Evolutionary conservation across 1,284 basidiomycete species (phyloP).

Genomic region (Phlebopus sp.): DNA sequence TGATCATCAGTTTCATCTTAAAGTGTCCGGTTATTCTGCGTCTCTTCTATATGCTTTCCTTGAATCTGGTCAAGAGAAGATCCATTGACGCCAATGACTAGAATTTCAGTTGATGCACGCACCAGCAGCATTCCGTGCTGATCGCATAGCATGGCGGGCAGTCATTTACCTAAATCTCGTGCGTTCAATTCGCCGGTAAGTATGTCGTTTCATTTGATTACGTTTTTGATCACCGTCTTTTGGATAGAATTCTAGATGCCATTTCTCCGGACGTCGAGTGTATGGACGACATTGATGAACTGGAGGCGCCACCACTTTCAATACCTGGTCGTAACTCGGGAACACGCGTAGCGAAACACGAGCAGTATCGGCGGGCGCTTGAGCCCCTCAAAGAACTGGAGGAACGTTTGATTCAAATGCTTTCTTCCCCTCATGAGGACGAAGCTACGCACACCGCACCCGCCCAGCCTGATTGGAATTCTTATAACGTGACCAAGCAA

Average conservation of each 20-base stretch:
- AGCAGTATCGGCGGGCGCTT: conserved; percentile 55
- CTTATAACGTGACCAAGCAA: conserved; percentile 16
- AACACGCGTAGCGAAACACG: conserved; percentile 55
- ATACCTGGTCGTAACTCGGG: conserved; percentile 44
- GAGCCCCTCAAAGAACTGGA: conserved; percentile 67
- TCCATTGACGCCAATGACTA: conserved; percentile 31
- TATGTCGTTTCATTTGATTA: conserved; percentile 4
- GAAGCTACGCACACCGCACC: conserved; percentile 50
- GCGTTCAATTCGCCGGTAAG: conserved; percentile 69
- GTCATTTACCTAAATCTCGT: conserved; percentile 84
- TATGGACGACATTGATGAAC: conserved; percentile 52
- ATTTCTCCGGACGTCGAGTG: conserved; percentile 60
- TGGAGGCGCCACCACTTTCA: conserved; percentile 47
- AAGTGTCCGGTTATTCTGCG: background rate
- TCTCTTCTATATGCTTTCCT: conserved; percentile 1
- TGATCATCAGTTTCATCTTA: no score
- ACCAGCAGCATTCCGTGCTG: conserved; percentile 68
- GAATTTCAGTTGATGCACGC: conserved; percentile 80
- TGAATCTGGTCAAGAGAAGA: background rate
- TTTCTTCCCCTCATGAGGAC: conserved; percentile 57
- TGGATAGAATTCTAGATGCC: conserved; percentile 69
- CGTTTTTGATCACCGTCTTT: conserved; percentile 4
- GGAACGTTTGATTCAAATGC: conserved; percentile 58
- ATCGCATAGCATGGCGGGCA: conserved; percentile 78
- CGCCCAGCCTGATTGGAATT: conserved; percentile 33